A percentile compares a stretch with the other conserved stretches of the same genome.
phyloP scores from a whole-genome alignment of 495 filamentous ascomycete genomes.

The Antarctomyces pellizariae region DNA sequence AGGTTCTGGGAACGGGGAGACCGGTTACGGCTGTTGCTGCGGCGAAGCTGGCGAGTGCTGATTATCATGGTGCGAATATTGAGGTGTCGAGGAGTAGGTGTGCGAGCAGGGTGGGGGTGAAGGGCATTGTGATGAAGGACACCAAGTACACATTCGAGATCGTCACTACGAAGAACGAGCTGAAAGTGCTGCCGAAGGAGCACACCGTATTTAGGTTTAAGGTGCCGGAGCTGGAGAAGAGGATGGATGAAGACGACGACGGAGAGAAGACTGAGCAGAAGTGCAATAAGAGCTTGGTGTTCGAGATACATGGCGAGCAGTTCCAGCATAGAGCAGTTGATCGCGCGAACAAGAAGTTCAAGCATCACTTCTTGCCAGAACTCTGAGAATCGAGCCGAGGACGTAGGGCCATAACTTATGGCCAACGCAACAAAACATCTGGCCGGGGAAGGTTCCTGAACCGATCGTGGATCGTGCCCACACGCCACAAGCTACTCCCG shows the following conservation, averaged over 20 bases:
- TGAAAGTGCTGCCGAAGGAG: constrained; percentile 67
- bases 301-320: constrained; percentile 74
- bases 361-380: constrained; percentile 43
- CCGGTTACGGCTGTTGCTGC: constrained; percentile 23
- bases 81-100: constrained; percentile 67
- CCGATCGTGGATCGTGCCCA: too few relatives aligned
- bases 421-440: too few relatives aligned
- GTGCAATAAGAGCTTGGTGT: constrained; percentile 28
- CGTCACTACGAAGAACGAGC: constrained; percentile 42
- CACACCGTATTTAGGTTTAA: constrained; percentile 64
- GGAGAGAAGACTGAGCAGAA: background rate
- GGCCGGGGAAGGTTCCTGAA: too few relatives aligned
- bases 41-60: constrained; percentile 53
- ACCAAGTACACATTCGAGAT: constrained; percentile 69
- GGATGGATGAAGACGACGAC: constrained; percentile 10
- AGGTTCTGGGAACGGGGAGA: constrained; percentile 32
- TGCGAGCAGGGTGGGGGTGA: constrained; percentile 56
- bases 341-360: constrained; percentile 78
- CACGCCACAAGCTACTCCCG: too few relatives aligned
- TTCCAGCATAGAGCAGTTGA: constrained; percentile 68
- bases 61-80: constrained; percentile 72
- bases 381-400: too few relatives aligned
- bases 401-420: too few relatives aligned
- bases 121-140: constrained; percentile 75
- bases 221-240: constrained; percentile 18